A percentile compares a stretch with the other conserved stretches of the same genome.
These are phyloP conservation scores for Diaporthe humulicola DNA, from an alignment of 2,329 filamentous ascomycete genomes.

Conservation along the genomic window DNA sequence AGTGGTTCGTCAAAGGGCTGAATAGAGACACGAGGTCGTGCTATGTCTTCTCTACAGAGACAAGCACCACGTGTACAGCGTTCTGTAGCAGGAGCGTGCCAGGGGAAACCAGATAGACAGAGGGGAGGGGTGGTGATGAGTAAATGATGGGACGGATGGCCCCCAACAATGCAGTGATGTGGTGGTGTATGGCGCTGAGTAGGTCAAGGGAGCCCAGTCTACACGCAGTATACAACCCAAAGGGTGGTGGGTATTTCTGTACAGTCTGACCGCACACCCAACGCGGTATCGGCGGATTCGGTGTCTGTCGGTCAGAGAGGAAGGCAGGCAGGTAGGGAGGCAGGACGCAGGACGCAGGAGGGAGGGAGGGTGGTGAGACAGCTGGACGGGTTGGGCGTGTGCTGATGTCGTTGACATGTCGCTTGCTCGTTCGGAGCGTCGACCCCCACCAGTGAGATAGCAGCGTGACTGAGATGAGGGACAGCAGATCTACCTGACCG, in stretches of 20 bases:
- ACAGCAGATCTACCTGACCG: slow-evolving; percentile 22
- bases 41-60: neutral
- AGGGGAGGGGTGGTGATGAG: slow-evolving; percentile 15
- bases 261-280: neutral
- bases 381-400: slow-evolving; percentile 9
- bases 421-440: neutral
- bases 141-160: slow-evolving; percentile 13
- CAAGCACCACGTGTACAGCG: slow-evolving; percentile 1
- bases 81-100: neutral
- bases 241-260: slow-evolving; percentile 5
- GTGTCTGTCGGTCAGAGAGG: slow-evolving; percentile 15
- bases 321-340: slow-evolving; percentile 7
- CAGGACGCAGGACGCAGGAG: neutral
- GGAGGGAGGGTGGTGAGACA: slow-evolving; percentile 21
- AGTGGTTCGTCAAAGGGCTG: neutral
- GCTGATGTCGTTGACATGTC: slow-evolving; percentile 35
- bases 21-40: neutral
- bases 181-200: slow-evolving; percentile 17
- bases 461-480: slow-evolving; percentile 19
- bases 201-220: slow-evolving; percentile 24
- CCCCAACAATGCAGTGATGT: slow-evolving; percentile 29
- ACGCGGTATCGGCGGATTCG: slow-evolving; percentile 17
- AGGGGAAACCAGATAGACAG: neutral
- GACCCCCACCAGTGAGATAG: slow-evolving; percentile 26
- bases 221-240: slow-evolving; percentile 17